Conservation (phyloP, 1,139 yeast genomes). For the Zygosaccharomyces sapae region DNA sequence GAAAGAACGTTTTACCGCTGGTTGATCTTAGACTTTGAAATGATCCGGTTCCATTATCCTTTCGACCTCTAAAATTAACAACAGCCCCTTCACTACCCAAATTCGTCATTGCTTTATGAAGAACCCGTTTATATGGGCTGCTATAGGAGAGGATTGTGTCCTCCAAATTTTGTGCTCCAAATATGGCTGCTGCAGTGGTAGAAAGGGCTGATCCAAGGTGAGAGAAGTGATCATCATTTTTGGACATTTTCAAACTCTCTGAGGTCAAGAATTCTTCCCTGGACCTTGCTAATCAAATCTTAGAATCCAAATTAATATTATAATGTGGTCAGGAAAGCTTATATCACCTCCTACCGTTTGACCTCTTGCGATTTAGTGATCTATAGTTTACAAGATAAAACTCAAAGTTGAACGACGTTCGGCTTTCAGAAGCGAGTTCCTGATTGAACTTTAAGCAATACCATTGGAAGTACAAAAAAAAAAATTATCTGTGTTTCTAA, state of each 20-base stretch:
- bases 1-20: constrained; percentile 33
- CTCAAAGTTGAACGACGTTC: constrained; percentile 1
- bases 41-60: constrained; percentile 12
- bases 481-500: too few relatives aligned
- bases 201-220: constrained; percentile 23
- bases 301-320: not conserved
- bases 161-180: constrained; percentile 25
- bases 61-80: constrained; percentile 5
- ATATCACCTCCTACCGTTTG: not conserved
- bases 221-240: constrained; percentile 19
- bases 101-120: constrained; percentile 40
- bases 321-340: not conserved
- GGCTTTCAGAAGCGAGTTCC: not conserved
- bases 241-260: constrained; percentile 12
- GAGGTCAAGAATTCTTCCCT: not conserved
- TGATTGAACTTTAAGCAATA: not conserved
- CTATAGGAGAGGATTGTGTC: constrained; percentile 41
- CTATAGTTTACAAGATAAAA: too few relatives aligned
- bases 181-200: constrained; percentile 25
- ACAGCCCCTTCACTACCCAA: constrained; percentile 24
- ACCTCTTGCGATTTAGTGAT: not conserved
- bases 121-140: constrained; percentile 46
- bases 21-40: constrained; percentile 27
- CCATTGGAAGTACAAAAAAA: not conserved
- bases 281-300: not conserved